phyloP scores from a whole-genome alignment of 1,139 yeast species.

The Nematodospora anomalae region DNA sequence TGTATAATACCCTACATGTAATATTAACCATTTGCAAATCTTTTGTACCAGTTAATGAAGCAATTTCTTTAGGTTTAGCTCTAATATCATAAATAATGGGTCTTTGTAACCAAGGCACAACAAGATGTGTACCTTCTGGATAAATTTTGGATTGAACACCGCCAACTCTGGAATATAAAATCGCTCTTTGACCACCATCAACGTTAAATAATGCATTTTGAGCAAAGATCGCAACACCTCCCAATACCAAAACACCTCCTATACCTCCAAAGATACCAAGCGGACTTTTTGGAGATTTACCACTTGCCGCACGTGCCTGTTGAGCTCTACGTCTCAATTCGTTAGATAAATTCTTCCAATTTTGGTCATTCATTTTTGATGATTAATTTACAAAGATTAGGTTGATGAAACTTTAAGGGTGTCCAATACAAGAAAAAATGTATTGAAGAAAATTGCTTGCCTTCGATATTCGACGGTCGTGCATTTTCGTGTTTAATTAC shows the following conservation, averaged over 20 bases:
- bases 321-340: constrained; percentile 66
- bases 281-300: constrained; percentile 48
- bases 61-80: constrained; percentile 95
- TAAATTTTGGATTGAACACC: constrained; percentile 88
- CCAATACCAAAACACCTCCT: constrained; percentile 73
- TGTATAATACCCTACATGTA: constrained; percentile 92
- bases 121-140: constrained; percentile 93
- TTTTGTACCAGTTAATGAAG: constrained; percentile 97
- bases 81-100: constrained; percentile 93
- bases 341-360: constrained; percentile 67
- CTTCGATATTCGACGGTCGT: too few relatives aligned
- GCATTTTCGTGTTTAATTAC: constrained; percentile 2
- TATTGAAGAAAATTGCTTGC: constrained; percentile 1
- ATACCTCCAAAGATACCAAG: constrained; percentile 70
- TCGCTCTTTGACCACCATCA: constrained; percentile 99
- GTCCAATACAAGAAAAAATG: constrained; percentile 1
- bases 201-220: constrained; percentile 88
- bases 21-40: constrained; percentile 99
- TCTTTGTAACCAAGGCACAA: constrained; percentile 92
- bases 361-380: constrained; percentile 46
- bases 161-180: constrained; percentile 80
- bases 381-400: neutral
- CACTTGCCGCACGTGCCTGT: constrained; percentile 34
- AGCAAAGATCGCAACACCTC: constrained; percentile 66
- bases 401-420: neutral